These are phyloP conservation scores for Capsicum rhomboideum DNA, from an alignment of 257 asterid genomes.

Conservation along the genomic window DNA sequence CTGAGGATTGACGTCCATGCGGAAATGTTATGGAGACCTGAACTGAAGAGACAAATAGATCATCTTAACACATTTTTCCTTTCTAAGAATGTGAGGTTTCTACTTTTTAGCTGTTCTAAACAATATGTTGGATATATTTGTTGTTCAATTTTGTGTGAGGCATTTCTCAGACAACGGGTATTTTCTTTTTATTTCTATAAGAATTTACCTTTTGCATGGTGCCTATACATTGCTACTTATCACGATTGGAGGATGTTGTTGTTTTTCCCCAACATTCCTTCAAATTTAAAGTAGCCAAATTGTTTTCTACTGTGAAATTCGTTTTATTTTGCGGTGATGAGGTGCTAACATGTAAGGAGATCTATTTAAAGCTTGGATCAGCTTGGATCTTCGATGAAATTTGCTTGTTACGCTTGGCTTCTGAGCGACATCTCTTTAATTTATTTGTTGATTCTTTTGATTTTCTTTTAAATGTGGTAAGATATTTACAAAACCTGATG, in stretches of 20 bases:
- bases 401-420: constrained; percentile 87
- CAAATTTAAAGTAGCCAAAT: constrained; percentile 65
- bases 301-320: too few relatives aligned
- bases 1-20: constrained; percentile 33
- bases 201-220: constrained; percentile 78
- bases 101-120: background rate
- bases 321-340: constrained; percentile 48
- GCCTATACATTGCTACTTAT: constrained; percentile 56
- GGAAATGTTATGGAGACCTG: constrained; percentile 60
- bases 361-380: constrained; percentile 15
- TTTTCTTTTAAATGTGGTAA: too few relatives aligned
- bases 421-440: constrained; percentile 42
- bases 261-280: constrained; percentile 13
- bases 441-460: background rate
- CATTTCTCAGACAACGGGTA: constrained; percentile 74
- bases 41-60: constrained; percentile 33
- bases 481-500: background rate
- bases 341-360: constrained; percentile 58
- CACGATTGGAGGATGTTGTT: constrained; percentile 58
- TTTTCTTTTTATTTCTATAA: constrained; percentile 17
- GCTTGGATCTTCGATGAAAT: constrained; percentile 57
- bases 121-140: constrained; percentile 48
- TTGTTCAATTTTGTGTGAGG: background rate
- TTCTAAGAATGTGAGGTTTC: too few relatives aligned
- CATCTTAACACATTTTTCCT: too few relatives aligned